Base-by-base conservation (phyloP, 139 green algal species). In the Chlamydomonas sp. region DNA sequence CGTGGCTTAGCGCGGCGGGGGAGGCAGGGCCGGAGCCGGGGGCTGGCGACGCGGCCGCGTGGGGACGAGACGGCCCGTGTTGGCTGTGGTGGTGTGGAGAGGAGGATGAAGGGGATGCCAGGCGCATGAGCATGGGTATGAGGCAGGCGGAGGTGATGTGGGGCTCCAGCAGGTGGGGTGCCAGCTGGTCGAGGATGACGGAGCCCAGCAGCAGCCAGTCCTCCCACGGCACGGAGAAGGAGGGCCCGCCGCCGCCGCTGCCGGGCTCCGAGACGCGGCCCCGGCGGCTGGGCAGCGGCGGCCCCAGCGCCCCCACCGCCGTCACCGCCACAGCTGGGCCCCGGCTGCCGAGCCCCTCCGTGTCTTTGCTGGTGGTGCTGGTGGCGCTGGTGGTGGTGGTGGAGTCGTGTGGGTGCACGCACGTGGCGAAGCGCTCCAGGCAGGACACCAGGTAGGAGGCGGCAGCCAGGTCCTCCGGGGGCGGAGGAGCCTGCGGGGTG, bases 401-500 rank as follows among this genome's bases (percentile, higher is more conserved):
- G 67, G 12, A n/a, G 67, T 15, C 59, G n/a, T 12, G 69, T n/a
- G 82, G 82, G 9, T 72, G 82, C 31, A 86, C 82, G n/a, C 17
- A 1, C 2, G 82, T 86, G 5, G 82, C 84, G 59, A 98, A 84
- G 31, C 96, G 84, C 18, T 82, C 69, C 67, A 97, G 61, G 93
- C 94, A 96, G 76, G 63, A 68, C 10, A 90, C 18, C 14, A 97
- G 91, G 89, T 97, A 96, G 4, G 73, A 8, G 0, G 90, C 92
- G 5, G 73, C 62, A 0, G 67, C 68, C n/a, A 79, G 18, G 17
- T 83, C 69, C 5, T 61, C 71, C 0, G 68, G 5, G 5, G 79
- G 68, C 4, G 94, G 93, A 8, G 93, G 59, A 59, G 69, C 80
- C 80, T 74, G 68, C 68, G 16, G 68, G 31, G 31, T 49, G 31